Conservation (phyloP, 1,284 basidiomycete species). For the Boletus mariae region DNA sequence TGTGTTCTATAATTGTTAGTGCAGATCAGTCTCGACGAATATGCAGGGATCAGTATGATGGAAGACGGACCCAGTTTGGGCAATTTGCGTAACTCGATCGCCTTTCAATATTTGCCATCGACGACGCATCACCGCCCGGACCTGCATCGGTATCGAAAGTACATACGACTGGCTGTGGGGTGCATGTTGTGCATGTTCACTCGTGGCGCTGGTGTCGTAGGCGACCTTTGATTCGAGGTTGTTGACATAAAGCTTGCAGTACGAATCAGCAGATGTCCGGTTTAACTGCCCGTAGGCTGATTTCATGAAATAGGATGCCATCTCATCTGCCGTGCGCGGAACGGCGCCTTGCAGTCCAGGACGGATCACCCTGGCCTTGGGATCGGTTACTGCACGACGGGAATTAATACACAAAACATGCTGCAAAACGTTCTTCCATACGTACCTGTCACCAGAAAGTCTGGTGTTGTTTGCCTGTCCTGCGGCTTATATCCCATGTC, state of each 20-base stretch:
- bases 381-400: slow-evolving; percentile 51
- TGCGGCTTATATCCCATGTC: slow-evolving; percentile 63
- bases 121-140: slow-evolving; percentile 57
- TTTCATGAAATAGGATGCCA: slow-evolving; percentile 55
- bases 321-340: slow-evolving; percentile 33
- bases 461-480: slow-evolving; percentile 59
- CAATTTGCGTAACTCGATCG: slow-evolving; percentile 47
- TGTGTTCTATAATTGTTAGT: slow-evolving; percentile 31
- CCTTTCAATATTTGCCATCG: slow-evolving; percentile 64
- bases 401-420: slow-evolving; percentile 38
- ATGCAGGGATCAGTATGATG: neutral
- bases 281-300: slow-evolving; percentile 27
- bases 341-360: slow-evolving; percentile 50
- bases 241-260: slow-evolving; percentile 34
- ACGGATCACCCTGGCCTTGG: slow-evolving; percentile 51
- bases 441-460: slow-evolving; percentile 48
- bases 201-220: slow-evolving; percentile 47
- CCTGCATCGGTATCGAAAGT: slow-evolving; percentile 56
- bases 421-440: neutral
- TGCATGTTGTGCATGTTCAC: slow-evolving; percentile 45
- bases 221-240: slow-evolving; percentile 37
- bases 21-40: neutral
- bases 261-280: slow-evolving; percentile 28
- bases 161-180: slow-evolving; percentile 48
- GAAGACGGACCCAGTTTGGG: slow-evolving; percentile 34